A percentile compares a stretch with the other conserved stretches of the same genome.
Conservation (phyloP, 768 basidiomycete genomes). For the Podaxis pistillaris region DNA sequence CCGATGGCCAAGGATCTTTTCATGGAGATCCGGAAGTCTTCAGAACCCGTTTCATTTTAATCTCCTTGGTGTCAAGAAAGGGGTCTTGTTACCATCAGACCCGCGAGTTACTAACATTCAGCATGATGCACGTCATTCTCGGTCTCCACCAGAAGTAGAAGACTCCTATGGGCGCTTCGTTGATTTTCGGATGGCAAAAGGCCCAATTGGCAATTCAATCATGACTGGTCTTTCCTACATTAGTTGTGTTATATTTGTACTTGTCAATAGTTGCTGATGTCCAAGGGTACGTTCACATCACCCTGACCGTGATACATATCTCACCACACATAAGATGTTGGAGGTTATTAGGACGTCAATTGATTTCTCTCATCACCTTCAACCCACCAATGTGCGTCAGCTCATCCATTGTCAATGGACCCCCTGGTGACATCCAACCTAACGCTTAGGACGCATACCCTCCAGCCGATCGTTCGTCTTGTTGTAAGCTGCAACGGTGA, state of each 20-base stretch:
- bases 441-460: conserved; percentile 21
- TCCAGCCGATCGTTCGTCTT: conserved; percentile 38
- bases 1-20: conserved; percentile 12
- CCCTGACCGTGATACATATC: conserved; percentile 15
- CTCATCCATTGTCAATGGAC: neutral
- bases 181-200: neutral
- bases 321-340: conserved; percentile 23
- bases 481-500: conserved; percentile 50
- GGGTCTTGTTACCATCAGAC: conserved; percentile 1
- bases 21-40: conserved; percentile 2
- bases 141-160: neutral
- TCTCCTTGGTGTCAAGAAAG: neutral
- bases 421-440: neutral
- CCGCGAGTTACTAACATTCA: neutral
- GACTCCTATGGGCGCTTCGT: neutral
- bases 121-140: neutral
- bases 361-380: neutral
- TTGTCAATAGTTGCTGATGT: conserved; percentile 12
- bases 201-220: conserved; percentile 5
- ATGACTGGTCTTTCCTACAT: neutral
- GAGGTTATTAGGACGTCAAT: neutral
- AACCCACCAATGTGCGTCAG: conserved; percentile 5
- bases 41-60: conserved; percentile 4
- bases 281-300: conserved; percentile 13
- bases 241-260: conserved; percentile 7